Conservation (phyloP, 2,329 filamentous ascomycete species). For the Aspergillus sp. region DNA sequence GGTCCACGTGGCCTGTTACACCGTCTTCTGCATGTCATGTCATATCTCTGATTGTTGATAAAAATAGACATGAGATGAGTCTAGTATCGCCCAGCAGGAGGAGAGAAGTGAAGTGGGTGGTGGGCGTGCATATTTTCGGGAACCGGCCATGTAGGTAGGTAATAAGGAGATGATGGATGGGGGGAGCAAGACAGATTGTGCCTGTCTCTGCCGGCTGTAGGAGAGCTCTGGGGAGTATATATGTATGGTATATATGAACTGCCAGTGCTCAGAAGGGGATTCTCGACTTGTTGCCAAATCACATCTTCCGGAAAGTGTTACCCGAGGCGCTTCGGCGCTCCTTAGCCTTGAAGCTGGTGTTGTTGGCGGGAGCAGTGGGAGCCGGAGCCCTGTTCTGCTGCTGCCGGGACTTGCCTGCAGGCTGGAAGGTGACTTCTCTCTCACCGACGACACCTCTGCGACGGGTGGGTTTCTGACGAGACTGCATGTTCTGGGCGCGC, state of each 20-base stretch:
- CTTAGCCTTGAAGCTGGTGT: constrained; percentile 34
- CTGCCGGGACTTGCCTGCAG: constrained; percentile 47
- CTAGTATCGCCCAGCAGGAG: background rate
- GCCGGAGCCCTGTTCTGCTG: constrained; percentile 10
- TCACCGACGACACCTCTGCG: constrained; percentile 47
- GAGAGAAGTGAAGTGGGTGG: background rate
- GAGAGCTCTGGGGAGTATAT: background rate
- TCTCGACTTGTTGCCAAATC: constrained; percentile 15
- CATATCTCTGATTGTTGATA: too few species aligned
- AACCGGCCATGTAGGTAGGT: background rate
- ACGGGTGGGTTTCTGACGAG: constrained; percentile 35
- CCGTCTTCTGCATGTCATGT: too few species aligned
- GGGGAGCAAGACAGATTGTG: background rate
- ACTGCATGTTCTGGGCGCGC: constrained; percentile 50
- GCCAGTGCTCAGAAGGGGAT: background rate
- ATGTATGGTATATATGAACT: background rate
- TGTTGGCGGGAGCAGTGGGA: constrained; percentile 6
- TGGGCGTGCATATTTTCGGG: background rate
- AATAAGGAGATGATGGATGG: background rate
- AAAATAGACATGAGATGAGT: background rate
- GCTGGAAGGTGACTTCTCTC: constrained; percentile 63
- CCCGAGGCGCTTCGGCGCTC: constrained; percentile 52
- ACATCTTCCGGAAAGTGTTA: constrained; percentile 52
- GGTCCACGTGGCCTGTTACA: too few species aligned
- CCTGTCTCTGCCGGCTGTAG: background rate